Conservation (phyloP, 1,284 basidiomycete genomes). For the Vanrija humicola region DNA sequence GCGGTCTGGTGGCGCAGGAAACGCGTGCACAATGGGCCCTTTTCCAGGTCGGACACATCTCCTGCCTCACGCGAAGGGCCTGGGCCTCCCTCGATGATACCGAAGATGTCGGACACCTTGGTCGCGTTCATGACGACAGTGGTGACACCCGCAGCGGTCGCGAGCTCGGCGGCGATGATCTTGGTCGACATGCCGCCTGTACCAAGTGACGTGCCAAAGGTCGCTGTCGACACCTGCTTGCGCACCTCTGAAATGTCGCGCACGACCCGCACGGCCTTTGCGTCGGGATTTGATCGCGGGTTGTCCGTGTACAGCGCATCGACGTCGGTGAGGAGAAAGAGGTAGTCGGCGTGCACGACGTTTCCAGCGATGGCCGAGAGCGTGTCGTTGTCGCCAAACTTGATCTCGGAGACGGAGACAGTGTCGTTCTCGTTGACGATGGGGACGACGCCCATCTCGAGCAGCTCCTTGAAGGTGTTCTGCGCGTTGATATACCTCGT, state of each 20-base stretch:
- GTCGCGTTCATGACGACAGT: conserved; percentile 86
- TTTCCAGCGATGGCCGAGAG: conserved; percentile 93
- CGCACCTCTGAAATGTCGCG: conserved; percentile 77
- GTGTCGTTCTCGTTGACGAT: conserved; percentile 98
- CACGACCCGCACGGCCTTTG: conserved; percentile 76
- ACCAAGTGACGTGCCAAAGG: conserved; percentile 85
- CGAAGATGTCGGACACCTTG: conserved; percentile 70
- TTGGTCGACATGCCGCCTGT: conserved; percentile 99
- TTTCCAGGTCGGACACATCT: conserved; percentile 25
- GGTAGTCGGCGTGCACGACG: conserved; percentile 95
- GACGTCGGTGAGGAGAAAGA: conserved; percentile 95
- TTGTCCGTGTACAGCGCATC: conserved; percentile 91
- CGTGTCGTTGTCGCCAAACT: conserved; percentile 99
- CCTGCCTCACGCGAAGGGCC: conserved; percentile 32
- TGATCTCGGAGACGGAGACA: conserved; percentile 96
- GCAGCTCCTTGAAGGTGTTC: conserved; percentile 82
- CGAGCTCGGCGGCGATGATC: conserved; percentile 95
- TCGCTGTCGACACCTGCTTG: conserved; percentile 80
- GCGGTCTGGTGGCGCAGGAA: conserved; percentile 74
- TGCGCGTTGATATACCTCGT: conserved; percentile 91
- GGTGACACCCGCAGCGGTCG: conserved; percentile 91
- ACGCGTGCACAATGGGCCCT: conserved; percentile 67
- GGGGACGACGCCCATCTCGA: conserved; percentile 84
- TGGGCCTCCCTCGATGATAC: conserved; percentile 63
- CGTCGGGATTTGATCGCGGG: conserved; percentile 80